These are phyloP conservation scores for Cerrena zonata DNA, from an alignment of 1,284 basidiomycete species.

Conservation along the genomic window DNA sequence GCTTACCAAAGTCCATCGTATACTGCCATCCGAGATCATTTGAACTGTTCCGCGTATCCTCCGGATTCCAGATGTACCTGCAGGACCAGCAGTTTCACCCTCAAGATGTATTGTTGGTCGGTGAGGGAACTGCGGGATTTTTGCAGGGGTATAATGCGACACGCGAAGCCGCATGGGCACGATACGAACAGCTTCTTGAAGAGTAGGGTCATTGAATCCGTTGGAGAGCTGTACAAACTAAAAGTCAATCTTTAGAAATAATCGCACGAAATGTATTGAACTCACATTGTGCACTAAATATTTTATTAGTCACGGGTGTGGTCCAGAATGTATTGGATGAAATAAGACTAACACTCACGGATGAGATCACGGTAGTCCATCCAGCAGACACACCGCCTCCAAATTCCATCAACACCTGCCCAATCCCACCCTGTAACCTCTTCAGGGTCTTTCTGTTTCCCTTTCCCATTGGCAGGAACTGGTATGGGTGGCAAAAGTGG, in stretches of 20 bases:
- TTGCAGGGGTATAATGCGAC: constrained; percentile 36
- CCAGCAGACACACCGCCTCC: constrained; percentile 56
- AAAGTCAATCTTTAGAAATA: background rate
- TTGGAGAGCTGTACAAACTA: constrained; percentile 17
- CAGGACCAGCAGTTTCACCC: constrained; percentile 38
- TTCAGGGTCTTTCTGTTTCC: constrained; percentile 16
- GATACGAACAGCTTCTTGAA: constrained; percentile 46
- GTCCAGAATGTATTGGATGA: background rate
- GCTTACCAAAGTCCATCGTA: constrained; percentile 51
- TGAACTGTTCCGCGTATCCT: constrained; percentile 41
- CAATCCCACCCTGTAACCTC: constrained; percentile 47
- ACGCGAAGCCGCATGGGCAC: constrained; percentile 48
- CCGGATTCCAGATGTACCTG: constrained; percentile 28
- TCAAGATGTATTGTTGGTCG: constrained; percentile 48
- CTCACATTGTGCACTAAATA: too few species aligned
- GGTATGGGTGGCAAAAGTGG: too few species aligned
- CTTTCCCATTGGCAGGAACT: constrained; percentile 13
- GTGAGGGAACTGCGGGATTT: constrained; percentile 26
- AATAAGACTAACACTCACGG: constrained; percentile 30
- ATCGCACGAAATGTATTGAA: too few species aligned
- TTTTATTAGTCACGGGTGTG: too few species aligned
- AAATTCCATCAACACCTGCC: constrained; percentile 51
- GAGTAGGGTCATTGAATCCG: constrained; percentile 25
- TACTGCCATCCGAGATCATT: constrained; percentile 44
- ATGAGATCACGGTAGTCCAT: constrained; percentile 51